Base-by-base conservation (phyloP, 2,329 filamentous ascomycete genomes). In the Zopfia rhizophila region DNA sequence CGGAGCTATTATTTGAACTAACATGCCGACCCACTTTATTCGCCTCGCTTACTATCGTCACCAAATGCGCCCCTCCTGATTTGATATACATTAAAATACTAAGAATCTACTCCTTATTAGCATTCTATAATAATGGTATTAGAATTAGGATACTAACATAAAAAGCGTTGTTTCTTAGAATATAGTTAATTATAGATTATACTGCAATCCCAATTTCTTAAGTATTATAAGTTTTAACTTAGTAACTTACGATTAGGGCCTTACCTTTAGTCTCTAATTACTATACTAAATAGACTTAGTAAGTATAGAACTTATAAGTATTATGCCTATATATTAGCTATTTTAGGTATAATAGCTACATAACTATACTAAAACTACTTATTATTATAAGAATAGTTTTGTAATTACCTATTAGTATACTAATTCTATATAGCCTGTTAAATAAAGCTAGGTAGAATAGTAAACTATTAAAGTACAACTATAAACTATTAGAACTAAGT, bases 51-150 rank as follows among this genome's bases (percentile, higher is more conserved):
- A 33, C 35, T 46, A 46, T 40, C 16, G 19, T 46, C 17, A 46
- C 43, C 23, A 46, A 46, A 40, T 46, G 36, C 28, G 36, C 36
- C 16, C 37, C 41, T 45, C 32, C 38, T 38, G 18, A 48, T 41
- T 18, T 42, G 7, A 48, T 48, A 42, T 48, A 48, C 17, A 48
- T 37, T 41, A 13, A 41, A 31, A 48, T 48, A 22, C 44, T 48
- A 37, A 48, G 44, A 32, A 48, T 48, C 44, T 48, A 12, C 44
- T 48, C 22, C 38, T 31, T 41, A 18, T 48, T 42, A 48, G 44
- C 27, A n/a, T 42, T n/a, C 31, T 36, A 33, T 28, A 37, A 41
- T n/a, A 30, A 38, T 30, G 37, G 38, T 30, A 37, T 41, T 38
- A 41, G 30, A 30, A 48, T 7, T 42, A 42, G 29, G 19, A 36